Conservation (phyloP, 2,329 filamentous ascomycete species). For the Sclerotinia subarctica region DNA sequence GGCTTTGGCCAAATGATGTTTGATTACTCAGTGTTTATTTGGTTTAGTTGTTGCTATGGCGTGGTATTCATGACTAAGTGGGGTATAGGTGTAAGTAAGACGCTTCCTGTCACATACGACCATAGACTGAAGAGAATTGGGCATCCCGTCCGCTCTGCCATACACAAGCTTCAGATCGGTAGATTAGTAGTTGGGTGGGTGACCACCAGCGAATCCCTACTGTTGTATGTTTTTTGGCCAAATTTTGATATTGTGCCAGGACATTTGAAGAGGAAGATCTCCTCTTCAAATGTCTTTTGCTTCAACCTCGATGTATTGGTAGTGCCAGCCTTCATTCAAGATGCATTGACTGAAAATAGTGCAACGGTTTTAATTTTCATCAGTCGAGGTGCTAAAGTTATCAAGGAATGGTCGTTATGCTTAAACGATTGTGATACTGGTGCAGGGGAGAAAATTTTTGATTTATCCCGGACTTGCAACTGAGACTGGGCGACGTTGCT, state of each 20-base stretch:
- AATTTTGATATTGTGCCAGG: background rate
- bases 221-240: slow-evolving; percentile 4
- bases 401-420: background rate
- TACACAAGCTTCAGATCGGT: slow-evolving; percentile 23
- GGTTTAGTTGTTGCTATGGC: background rate
- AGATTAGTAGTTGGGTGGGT: slow-evolving; percentile 24
- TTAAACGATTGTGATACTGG: background rate
- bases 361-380: too few relatives aligned
- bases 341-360: too few relatives aligned
- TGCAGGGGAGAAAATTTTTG: background rate
- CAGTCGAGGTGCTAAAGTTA: background rate
- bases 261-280: too few relatives aligned
- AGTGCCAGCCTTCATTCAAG: background rate
- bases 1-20: background rate
- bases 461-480: too few relatives aligned
- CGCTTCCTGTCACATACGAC: accelerated
- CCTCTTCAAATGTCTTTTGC: background rate
- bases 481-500: too few relatives aligned
- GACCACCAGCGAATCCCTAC: slow-evolving; percentile 23
- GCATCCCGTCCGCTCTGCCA: slow-evolving; percentile 25
- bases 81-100: accelerated
- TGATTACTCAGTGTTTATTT: too few relatives aligned
- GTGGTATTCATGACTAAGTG: background rate
- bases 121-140: slow-evolving; percentile 8
- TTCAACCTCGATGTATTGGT: background rate